A percentile compares a stretch with the other conserved stretches of the same genome.
Conservation (phyloP, 441 rosid species). For the Manihot esculenta region DNA sequence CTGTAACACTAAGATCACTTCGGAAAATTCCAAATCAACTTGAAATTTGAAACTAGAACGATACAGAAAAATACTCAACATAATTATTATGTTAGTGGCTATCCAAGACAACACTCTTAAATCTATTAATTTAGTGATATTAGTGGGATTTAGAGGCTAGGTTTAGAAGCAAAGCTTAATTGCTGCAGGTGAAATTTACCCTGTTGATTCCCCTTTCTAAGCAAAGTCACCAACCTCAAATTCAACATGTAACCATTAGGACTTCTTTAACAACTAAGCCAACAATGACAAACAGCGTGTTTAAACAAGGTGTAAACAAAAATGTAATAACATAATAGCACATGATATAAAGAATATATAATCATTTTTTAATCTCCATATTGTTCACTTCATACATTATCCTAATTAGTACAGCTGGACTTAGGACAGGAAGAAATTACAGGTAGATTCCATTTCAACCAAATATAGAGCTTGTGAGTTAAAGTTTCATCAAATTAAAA, state of each 20-base stretch:
- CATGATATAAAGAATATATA: not conserved
- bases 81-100: too few relatives aligned
- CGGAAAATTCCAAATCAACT: too few relatives aligned
- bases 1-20: too few relatives aligned
- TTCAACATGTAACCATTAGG: not conserved
- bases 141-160: too few relatives aligned
- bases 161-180: too few relatives aligned
- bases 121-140: too few relatives aligned
- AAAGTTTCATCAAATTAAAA: not conserved
- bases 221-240: not conserved
- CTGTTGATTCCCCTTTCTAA: not conserved
- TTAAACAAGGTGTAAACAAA: not conserved
- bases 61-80: too few relatives aligned
- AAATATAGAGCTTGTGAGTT: not conserved
- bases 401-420: not conserved
- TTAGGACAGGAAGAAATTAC: not conserved
- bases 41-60: too few relatives aligned
- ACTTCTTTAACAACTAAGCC: not conserved
- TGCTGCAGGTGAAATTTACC: too few relatives aligned
- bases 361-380: not conserved
- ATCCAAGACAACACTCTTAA: too few relatives aligned
- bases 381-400: not conserved
- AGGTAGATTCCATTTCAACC: not conserved
- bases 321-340: not conserved
- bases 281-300: not conserved